Percentiles rank a stretch among this genome's conserved stretches.
Evolutionary conservation across 208 protist species (phyloP).

Genomic region (Porcisia deanei): DNA sequence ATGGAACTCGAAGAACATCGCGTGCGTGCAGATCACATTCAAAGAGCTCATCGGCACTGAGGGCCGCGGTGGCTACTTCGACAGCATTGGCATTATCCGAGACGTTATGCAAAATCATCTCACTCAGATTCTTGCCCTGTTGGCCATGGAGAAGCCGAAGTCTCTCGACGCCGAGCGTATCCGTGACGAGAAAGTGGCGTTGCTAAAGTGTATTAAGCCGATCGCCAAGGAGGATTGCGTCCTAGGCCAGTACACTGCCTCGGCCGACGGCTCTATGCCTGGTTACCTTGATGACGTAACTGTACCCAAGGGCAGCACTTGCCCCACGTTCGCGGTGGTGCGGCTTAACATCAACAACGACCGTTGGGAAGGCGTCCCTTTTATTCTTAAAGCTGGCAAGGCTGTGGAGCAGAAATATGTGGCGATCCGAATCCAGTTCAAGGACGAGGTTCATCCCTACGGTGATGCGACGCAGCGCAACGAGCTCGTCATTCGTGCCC

Average conservation of each 20-base stretch:
- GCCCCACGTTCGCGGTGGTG: conserved; percentile 89
- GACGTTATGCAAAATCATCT: conserved; percentile 96
- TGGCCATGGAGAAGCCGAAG: conserved; percentile 93
- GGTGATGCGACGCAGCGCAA: conserved; percentile 77
- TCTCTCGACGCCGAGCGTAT: conserved; percentile 83
- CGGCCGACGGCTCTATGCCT: conserved; percentile 73
- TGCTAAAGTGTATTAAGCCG: conserved; percentile 73
- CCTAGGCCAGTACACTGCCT: conserved; percentile 92
- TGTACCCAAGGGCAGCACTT: conserved; percentile 76
- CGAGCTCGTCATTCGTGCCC: conserved; percentile 92
- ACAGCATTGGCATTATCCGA: conserved; percentile 93
- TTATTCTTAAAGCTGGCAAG: conserved; percentile 93
- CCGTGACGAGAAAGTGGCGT: conserved; percentile 91
- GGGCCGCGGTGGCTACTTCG: conserved; percentile 94
- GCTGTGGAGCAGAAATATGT: conserved; percentile 86
- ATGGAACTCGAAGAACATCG: conserved; percentile 91
- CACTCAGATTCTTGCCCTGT: conserved; percentile 92
- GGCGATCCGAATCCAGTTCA: conserved; percentile 88
- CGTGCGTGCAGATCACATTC: conserved; percentile 92
- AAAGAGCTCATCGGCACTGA: conserved; percentile 94
- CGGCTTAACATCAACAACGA: conserved; percentile 91
- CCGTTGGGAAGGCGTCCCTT: conserved; percentile 94
- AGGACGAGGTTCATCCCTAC: conserved; percentile 86
- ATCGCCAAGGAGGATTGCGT: conserved; percentile 81
- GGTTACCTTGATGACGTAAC: conserved; percentile 89